A percentile compares a stretch with the other conserved stretches of the same genome.
phyloP scores from a whole-genome alignment of 129 eudicot genomes.

The Chrysanthemum seticuspe region DNA sequence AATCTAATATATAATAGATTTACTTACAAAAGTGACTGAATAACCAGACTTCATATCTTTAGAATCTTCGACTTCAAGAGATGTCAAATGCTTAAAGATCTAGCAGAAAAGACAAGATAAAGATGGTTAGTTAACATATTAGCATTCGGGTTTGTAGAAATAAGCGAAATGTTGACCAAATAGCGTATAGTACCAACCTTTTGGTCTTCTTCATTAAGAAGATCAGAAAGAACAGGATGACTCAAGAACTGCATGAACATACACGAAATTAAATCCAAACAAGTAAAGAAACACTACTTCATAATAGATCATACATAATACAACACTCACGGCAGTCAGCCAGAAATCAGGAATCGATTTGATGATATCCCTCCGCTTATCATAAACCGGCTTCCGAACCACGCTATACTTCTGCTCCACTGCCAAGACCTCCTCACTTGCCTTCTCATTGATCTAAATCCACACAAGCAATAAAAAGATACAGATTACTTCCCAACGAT shows the following conservation, averaged over 20 bases:
- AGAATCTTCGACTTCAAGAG: constrained; percentile 10
- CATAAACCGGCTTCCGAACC: constrained; percentile 5
- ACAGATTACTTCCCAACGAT: background rate
- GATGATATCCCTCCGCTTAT: constrained; percentile 4
- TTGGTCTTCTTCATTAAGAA: constrained; percentile 6
- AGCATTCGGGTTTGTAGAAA: background rate
- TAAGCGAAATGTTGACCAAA: background rate
- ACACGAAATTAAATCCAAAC: background rate
- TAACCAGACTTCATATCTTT: constrained; percentile 13
- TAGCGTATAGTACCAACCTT: background rate
- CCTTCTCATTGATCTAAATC: constrained; percentile 7
- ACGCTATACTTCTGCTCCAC: background rate
- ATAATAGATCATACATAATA: background rate
- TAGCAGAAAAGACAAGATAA: background rate
- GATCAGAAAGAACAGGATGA: constrained; percentile 13
- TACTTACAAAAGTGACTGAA: constrained; percentile 10
- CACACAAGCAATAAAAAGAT: background rate
- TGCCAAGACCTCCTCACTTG: constrained; percentile 14
- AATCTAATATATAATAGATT: background rate
- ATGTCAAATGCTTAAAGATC: constrained; percentile 13
- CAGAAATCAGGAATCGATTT: constrained; percentile 9
- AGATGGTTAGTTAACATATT: background rate
- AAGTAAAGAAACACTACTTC: background rate
- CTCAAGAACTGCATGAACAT: constrained; percentile 11
- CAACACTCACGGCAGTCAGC: constrained; percentile 8